Base-by-base conservation (phyloP, 2,329 filamentous ascomycete genomes). In the Pseudocercospora eumusae region DNA sequence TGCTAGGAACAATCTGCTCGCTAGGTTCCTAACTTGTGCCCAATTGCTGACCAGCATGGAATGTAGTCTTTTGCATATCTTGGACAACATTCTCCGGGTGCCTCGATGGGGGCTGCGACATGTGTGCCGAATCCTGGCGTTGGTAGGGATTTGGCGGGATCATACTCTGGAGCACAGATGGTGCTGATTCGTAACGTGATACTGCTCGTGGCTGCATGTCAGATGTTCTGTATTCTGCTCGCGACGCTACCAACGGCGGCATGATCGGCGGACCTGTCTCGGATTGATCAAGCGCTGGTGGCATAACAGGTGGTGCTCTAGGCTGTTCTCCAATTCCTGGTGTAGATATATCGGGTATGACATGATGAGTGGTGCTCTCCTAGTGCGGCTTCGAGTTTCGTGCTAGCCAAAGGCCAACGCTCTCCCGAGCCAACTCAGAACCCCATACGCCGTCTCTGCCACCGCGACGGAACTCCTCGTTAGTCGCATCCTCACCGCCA, bases 401-500 rank as follows among this genome's bases (percentile, higher is more conserved):
- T 23, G 72, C 72, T 23, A 88, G 77, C 81, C 84, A 85, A 66
- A 88, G 78, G 25, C 84, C 82, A 54, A 88, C 86, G 50, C 83
- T 84, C 74, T 88, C 86, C 68, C 79, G 82, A 3, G 87, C 87
- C 60, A 85, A 79, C 52, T 83, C 79, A 56, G 80, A 84, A 42
- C 83, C 84, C 87, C 87, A 90, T 28, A 86, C 83, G 44, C 87
- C 81, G n/a, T 83, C 81, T 15, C 77, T 71, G 4, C 87, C 87
- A 44, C 84, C 83, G 63, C 83, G 83, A 65, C 89, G 83, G 88
- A 89, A 93, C 75, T 92, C 89, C 67, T 78, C 90, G 80, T 82
- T 83, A 45, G 79, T 80, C 3, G 80, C 82, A 58, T 80, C 79
- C 60, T 81, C 80, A 31, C 78, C 78, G 13, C 76, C 78, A 40